Conservation (phyloP, 2,329 filamentous ascomycete genomes). For the Zymoseptoria crescenta region DNA sequence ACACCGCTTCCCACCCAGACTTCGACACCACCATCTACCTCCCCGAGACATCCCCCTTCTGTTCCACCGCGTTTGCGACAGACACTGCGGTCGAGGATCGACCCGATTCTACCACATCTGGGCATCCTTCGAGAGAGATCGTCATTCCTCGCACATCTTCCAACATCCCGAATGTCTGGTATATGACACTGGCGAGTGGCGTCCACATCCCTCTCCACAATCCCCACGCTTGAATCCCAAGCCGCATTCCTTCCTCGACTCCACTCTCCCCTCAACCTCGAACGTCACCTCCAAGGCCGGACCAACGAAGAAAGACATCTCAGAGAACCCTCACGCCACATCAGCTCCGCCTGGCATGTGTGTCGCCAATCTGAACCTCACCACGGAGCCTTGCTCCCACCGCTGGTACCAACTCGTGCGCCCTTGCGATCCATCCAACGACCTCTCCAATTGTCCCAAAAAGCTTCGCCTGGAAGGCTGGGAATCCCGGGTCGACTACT, state of each 20-base stretch:
- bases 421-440: slow-evolving; percentile 36
- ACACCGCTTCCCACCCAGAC: neutral
- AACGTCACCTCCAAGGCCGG: neutral
- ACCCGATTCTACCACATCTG: neutral
- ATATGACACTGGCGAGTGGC: neutral
- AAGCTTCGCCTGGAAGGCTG: slow-evolving; percentile 42
- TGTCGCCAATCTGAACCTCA: slow-evolving; percentile 43
- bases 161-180: neutral
- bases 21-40: neutral
- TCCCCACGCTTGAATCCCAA: neutral
- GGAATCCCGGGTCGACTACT: slow-evolving; percentile 42
- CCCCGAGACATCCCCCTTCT: neutral
- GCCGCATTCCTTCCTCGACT: neutral
- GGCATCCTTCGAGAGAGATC: neutral
- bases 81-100: neutral
- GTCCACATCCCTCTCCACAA: neutral
- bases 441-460: slow-evolving; percentile 41
- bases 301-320: slow-evolving; percentile 21
- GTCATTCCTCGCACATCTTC: neutral
- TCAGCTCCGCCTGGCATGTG: slow-evolving; percentile 34
- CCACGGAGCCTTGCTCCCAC: slow-evolving; percentile 40
- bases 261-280: neutral
- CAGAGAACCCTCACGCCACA: slow-evolving; percentile 5
- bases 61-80: neutral
- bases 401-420: slow-evolving; percentile 44